These are phyloP conservation scores for Termitomyces sp. DNA, from an alignment of 768 basidiomycete genomes.

Conservation along the genomic window DNA sequence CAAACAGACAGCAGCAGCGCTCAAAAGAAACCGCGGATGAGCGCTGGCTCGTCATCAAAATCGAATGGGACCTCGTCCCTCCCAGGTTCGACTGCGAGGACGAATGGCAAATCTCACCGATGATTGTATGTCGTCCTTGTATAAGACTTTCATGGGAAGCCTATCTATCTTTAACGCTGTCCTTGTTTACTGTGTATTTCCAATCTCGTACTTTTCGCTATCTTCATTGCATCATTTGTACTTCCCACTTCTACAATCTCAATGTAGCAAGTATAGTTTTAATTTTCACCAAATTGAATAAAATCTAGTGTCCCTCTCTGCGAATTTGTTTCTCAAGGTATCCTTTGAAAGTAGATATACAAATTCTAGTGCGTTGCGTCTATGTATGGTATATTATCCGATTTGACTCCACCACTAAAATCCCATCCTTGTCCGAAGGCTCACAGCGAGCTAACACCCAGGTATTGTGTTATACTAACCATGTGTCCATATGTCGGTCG, in stretches of 20 bases:
- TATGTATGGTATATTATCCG: too few species aligned
- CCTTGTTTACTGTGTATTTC: slow-evolving; percentile 20
- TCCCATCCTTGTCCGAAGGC: too few species aligned
- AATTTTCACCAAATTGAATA: neutral
- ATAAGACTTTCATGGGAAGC: neutral
- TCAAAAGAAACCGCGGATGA: slow-evolving; percentile 59
- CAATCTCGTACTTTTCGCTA: slow-evolving; percentile 8
- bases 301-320: neutral
- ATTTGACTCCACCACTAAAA: neutral
- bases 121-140: slow-evolving; percentile 26
- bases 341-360: too few species aligned
- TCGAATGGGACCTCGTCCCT: slow-evolving; percentile 48
- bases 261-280: neutral
- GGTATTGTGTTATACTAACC: neutral
- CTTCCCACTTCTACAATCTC: neutral
- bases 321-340: neutral
- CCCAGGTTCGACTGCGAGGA: slow-evolving; percentile 42
- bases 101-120: slow-evolving; percentile 62
- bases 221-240: slow-evolving; percentile 8
- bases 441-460: neutral
- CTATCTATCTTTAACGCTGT: slow-evolving; percentile 10
- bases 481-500: neutral
- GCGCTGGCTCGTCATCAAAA: slow-evolving; percentile 39
- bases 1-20: slow-evolving; percentile 43
- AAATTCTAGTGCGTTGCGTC: too few species aligned